A percentile compares a stretch with the other conserved stretches of the same genome.
Evolutionary conservation across 2,329 filamentous ascomycete species (phyloP).

Genomic region (Nemania serpens): DNA sequence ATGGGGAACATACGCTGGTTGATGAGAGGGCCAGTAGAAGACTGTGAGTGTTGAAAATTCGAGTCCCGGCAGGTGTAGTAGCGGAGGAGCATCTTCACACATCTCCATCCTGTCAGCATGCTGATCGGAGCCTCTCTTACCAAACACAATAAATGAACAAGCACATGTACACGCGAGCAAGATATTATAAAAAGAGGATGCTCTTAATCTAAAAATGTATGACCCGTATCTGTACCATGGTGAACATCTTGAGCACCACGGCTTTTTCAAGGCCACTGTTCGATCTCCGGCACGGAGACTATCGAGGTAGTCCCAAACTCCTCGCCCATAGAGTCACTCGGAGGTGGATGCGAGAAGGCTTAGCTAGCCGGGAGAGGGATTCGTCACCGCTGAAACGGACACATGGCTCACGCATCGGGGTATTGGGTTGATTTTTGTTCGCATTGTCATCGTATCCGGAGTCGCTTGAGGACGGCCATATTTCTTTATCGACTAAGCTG

Average conservation of each 20-base stretch:
- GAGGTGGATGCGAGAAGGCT: slow-evolving; percentile 57
- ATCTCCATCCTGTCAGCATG: no score
- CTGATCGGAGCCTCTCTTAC: no score
- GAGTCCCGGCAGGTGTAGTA: neutral
- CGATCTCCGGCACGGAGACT: slow-evolving; percentile 64
- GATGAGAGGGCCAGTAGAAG: slow-evolving; percentile 15
- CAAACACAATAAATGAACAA: neutral
- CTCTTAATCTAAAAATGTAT: slow-evolving; percentile 48
- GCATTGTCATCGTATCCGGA: slow-evolving; percentile 32
- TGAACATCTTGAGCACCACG: slow-evolving; percentile 58
- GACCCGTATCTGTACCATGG: slow-evolving; percentile 71
- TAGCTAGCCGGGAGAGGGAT: slow-evolving; percentile 54
- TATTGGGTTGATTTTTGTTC: slow-evolving; percentile 35
- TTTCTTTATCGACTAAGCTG: slow-evolving; percentile 41
- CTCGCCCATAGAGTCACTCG: slow-evolving; percentile 51
- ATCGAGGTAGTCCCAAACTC: slow-evolving; percentile 62
- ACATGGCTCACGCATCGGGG: slow-evolving; percentile 19
- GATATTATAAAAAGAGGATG: neutral
- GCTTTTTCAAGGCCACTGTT: slow-evolving; percentile 64
- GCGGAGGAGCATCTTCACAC: no score
- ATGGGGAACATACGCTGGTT: slow-evolving; percentile 54
- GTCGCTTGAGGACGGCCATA: slow-evolving; percentile 30
- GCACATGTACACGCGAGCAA: neutral
- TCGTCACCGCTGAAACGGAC: slow-evolving; percentile 15
- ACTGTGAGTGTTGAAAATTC: neutral